Evolutionary conservation across 225 moss, liverwort and hornwort species (phyloP), one percentile per base, ranked within the genome.

Genomic region (Asterella californica): DNA sequence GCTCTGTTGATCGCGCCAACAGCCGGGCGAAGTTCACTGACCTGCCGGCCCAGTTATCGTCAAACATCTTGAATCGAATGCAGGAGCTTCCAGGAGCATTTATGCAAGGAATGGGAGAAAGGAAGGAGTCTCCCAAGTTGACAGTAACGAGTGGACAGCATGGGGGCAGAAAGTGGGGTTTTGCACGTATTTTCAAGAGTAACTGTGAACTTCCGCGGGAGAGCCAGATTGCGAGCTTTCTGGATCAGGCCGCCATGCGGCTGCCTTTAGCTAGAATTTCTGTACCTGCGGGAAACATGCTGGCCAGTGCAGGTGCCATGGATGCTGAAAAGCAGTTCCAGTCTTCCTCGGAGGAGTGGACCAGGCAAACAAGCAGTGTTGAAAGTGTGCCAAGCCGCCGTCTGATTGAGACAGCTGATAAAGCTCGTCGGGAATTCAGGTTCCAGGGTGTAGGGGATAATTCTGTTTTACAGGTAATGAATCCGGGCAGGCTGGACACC

Each of bases 321-420:
- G 85, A 78, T 42, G 12, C 76, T 4, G 63, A 54, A 53, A 42
- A 59, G 69, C 45, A 48, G 8, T 74, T 46, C 10, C 24, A 76
- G 30, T 47, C 80, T 25, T 47, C 81, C 5, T 66, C 45, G 17
- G 81, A 79, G 80, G 66, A 72, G 30, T 78, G 73, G 82, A 62
- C 5, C 24, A 68, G 64, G 27, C 69, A 71, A 52, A 60, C 75
- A 14, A 50, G 68, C 5, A 47, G 14, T 29, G 53, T 18, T 19
- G 79, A 79, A 42, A 81, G 61, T 62, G 70, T 57, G 32, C 37
- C 70, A 27, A n/a, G 29, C 38, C 79, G 79, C 34, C 69, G 75
- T 10, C 95, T 95, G 97, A 88, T 91, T 85, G 97, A 99, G 81
- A 87, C 88, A n/a, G 85, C 95, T 49, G 97, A 99, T 70, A 94